Base-by-base conservation (phyloP, 2,329 filamentous ascomycete genomes). In the Xylariomycetidae sp. region DNA sequence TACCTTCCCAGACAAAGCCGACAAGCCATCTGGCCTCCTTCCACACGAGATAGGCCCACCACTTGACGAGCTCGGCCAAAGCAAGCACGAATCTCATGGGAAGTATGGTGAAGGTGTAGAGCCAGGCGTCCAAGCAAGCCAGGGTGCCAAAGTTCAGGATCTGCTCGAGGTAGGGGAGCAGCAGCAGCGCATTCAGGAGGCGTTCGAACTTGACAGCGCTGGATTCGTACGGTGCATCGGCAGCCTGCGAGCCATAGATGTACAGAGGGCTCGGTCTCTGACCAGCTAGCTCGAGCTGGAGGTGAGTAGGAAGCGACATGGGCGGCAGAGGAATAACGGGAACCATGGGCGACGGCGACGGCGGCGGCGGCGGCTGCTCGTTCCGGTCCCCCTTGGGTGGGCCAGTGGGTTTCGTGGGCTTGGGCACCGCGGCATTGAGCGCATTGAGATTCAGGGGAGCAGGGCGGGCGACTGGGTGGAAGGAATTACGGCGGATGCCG, bases 101-200 rank as follows among this genome's bases (percentile, higher is more conserved):
- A 0, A 98, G 67, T 27, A 98, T 95, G 0, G 92, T 98, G 50
- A 98, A 94, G 1, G 88, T 94, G 62, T 96, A 92, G 2, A 98
- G 74, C 88, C 90, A 98, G 2, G 90, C 85, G 57, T 98, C 92
- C 5, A 98, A 69, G 61, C 92, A 98, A 6, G 90, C 89, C 20
- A 97, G 63, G 0, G 86, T 82, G 6, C 92, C 92, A 61, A 98
- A 97, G 39, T 81, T 79, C 5, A 98, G 72, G 0, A 89, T 83
- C 28, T 83, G 76, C 62, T 98, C 92, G 5, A 98, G 70, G 40
- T 84, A 85, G 0, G 79, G 74, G 0, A 90, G 88, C 4, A 98
- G 66, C 16, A 88, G 68, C 5, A 98, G 62, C 40, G 96, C 94
- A 56, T 97, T 97, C 45, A 87, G 74, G 10, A 98, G 69, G 25